Percentiles rank a stretch among this genome's conserved stretches.
phyloP scores from a whole-genome alignment of 2,329 filamentous ascomycete species.

The Hymenoscyphus fraxineus region DNA sequence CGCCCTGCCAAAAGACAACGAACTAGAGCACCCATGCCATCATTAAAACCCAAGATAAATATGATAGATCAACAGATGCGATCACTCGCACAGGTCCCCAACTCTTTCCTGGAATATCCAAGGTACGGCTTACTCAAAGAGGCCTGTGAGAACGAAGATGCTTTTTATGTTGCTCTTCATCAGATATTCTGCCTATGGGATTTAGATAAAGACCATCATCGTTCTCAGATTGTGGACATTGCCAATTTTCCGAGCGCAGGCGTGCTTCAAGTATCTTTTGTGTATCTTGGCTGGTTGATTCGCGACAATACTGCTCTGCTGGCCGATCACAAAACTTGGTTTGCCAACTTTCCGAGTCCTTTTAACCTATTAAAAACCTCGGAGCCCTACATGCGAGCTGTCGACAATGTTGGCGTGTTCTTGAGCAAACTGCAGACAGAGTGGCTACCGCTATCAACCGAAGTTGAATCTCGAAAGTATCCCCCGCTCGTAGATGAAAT shows the following conservation, averaged over 20 bases:
- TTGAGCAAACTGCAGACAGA: conserved; percentile 41
- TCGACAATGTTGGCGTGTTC: conserved; percentile 41
- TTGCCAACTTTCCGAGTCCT: conserved; percentile 45
- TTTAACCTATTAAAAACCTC: conserved; percentile 29
- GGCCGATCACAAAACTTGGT: conserved; percentile 41
- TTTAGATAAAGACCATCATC: conserved; percentile 13
- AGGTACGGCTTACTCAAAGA: conserved; percentile 53
- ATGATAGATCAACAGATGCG: conserved; percentile 30
- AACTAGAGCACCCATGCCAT: conserved; percentile 20
- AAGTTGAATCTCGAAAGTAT: conserved; percentile 40
- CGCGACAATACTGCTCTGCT: conserved; percentile 43
- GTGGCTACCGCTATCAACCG: conserved; percentile 39
- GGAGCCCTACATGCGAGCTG: conserved; percentile 33
- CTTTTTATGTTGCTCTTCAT: conserved; percentile 62
- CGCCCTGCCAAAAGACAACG: conserved; percentile 19
- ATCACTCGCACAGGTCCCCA: conserved; percentile 23
- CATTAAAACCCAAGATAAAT: conserved; percentile 22
- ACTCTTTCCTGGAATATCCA: conserved; percentile 39
- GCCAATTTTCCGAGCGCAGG: conserved; percentile 33
- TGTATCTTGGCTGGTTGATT: conserved; percentile 42
- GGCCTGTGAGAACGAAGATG: conserved; percentile 54
- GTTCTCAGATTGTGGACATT: conserved; percentile 30
- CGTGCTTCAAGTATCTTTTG: conserved; percentile 32
- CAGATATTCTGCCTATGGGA: conserved; percentile 61
- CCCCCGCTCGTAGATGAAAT: conserved; percentile 58